These are phyloP conservation scores for Lactarius sanguifluus DNA, from an alignment of 768 basidiomycete species.

Conservation along the genomic window DNA sequence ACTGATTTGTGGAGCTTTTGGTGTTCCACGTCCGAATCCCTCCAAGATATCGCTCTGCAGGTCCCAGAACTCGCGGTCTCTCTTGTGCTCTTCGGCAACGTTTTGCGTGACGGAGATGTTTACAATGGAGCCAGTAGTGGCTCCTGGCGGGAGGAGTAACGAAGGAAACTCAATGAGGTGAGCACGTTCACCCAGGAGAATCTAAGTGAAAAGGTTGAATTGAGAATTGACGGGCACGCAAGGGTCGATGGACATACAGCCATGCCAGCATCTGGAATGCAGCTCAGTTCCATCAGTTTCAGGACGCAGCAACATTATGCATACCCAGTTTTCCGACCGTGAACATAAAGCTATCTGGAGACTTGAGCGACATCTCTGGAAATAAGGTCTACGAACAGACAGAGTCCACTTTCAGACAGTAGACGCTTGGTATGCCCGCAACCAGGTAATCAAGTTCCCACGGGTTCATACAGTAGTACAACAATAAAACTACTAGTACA, in stretches of 20 bases:
- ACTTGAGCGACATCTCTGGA: constrained; percentile 29
- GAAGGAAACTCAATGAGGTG: constrained; percentile 99
- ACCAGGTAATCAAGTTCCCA: constrained; percentile 9
- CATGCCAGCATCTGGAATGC: constrained; percentile 80
- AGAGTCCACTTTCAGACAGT: background rate
- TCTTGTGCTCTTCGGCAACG: constrained; percentile 73
- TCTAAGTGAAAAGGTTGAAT: constrained; percentile 46
- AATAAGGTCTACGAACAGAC: background rate
- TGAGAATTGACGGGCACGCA: constrained; percentile 26
- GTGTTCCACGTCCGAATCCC: constrained; percentile 66
- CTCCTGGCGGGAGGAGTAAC: constrained; percentile 87
- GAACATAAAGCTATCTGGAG: constrained; percentile 77
- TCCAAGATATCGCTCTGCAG: constrained; percentile 80
- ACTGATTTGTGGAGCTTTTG: constrained; percentile 70
- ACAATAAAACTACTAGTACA: too few relatives aligned
- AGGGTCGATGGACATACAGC: constrained; percentile 56
- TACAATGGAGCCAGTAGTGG: constrained; percentile 92
- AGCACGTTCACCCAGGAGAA: constrained; percentile 88
- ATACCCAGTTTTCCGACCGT: constrained; percentile 94
- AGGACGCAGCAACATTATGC: constrained; percentile 30
- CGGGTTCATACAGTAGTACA: background rate
- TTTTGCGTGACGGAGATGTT: constrained; percentile 96
- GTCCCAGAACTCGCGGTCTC: constrained; percentile 79
- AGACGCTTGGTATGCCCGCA: background rate
- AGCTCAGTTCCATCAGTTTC: constrained; percentile 23